Conservation (phyloP, 371 early-diverging fungal genomes). For the Basidiobolus meristosporus region DNA sequence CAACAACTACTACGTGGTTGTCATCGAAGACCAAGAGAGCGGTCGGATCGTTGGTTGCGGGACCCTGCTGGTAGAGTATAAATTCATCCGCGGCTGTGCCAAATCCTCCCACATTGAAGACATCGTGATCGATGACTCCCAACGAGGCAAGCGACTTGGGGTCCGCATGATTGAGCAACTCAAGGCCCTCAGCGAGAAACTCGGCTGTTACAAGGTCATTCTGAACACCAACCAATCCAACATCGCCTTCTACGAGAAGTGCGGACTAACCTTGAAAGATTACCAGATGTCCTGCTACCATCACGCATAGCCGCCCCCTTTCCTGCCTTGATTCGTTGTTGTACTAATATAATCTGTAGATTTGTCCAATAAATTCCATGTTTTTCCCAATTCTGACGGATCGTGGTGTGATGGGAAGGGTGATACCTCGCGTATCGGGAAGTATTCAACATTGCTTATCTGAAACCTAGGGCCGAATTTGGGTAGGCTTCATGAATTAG, state of each 20-base stretch:
- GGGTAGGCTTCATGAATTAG: too few species aligned
- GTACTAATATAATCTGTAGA: too few species aligned
- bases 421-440: too few species aligned
- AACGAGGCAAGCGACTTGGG: conserved; percentile 83
- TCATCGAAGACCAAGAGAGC: conserved; percentile 47
- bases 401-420: too few species aligned
- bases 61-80: conserved; percentile 87
- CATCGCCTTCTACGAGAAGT: conserved; percentile 83
- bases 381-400: too few species aligned
- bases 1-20: conserved; percentile 60
- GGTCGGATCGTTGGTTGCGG: conserved; percentile 74
- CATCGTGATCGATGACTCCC: conserved; percentile 79
- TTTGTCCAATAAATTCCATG: too few species aligned
- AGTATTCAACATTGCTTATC: too few species aligned
- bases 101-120: conserved; percentile 78
- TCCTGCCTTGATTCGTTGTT: too few species aligned
- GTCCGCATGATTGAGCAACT: conserved; percentile 21
- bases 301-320: too few species aligned
- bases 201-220: conserved; percentile 61
- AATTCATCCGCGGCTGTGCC: conserved; percentile 81
- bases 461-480: too few species aligned
- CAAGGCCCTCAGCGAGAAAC: conserved; percentile 31
- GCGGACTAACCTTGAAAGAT: conserved; percentile 23
- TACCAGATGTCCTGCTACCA: not conserved
- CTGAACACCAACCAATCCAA: conserved; percentile 78